Base-by-base conservation (phyloP, 2,329 filamentous ascomycete genomes). In the Peltaster fructicola region DNA sequence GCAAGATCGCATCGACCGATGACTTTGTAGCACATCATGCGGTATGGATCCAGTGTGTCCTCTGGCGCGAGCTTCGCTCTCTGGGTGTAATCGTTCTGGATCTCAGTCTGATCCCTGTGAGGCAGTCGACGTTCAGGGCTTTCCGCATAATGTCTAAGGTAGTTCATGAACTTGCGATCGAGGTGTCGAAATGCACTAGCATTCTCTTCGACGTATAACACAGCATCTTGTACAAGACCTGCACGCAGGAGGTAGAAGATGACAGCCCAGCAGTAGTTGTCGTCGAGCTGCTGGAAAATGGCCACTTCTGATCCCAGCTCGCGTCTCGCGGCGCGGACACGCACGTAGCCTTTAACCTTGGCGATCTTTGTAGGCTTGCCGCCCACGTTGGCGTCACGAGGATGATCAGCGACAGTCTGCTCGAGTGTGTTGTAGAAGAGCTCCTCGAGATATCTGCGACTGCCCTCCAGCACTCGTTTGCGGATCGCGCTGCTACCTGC, bases 21-120 rank as follows among this genome's bases (percentile, higher is more conserved):
- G 33, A 98, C 73, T 61, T 98, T 95, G 63, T 95, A 95, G 50
- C 88, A 93, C 23, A 85, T 84, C 71, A 92, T 84, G 26, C 82
- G 73, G 57, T 90, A 98, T 14, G 88, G 88, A 48, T 98, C 88
- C 35, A 90, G 72, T 2, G 79, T 78, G 45, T 84, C 75, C 30
- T 88, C 79, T 1, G 80, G 78, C 1, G 79, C 79, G 41, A 90
- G 80, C 35, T 80, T 74, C 14, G 73, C 67, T 22, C 82, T 73
- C 47, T 90, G 79, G 25, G 76, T 76, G 51, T 90, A 93, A 45
- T 93, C 84, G 34, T 77, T 80, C 38, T 77, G 78, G 52, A 91
- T 91, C 34, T 79, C 77, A 38, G 82, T 78, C 42, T 91, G 78
- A 29, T 91, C 56, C 34, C 84, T 76, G 20, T 73, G 65, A 36